Percentiles rank a stretch among this genome's conserved stretches.
These are phyloP conservation scores for Jamesozyma rosinii DNA, from an alignment of 805 yeast species.

Conservation along the genomic window DNA sequence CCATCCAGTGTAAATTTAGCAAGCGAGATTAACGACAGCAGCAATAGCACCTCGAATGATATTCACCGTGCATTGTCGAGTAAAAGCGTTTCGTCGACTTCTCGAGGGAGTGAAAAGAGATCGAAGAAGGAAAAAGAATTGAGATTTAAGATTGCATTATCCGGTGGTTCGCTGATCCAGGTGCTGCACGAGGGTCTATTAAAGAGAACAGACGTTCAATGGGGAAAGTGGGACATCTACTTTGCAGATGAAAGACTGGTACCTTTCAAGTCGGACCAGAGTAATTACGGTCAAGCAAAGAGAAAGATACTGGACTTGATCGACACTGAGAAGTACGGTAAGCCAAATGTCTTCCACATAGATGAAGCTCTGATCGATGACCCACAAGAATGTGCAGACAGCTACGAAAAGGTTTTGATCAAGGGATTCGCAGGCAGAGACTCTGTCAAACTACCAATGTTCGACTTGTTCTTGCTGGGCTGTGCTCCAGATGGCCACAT, in stretches of 20 bases:
- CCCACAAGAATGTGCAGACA: slow-evolving; percentile 90
- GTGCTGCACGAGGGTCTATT: slow-evolving; percentile 82
- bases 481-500: slow-evolving; percentile 99
- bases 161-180: slow-evolving; percentile 86
- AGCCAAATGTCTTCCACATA: slow-evolving; percentile 75
- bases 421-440: slow-evolving; percentile 92
- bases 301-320: slow-evolving; percentile 63
- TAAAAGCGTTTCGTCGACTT: slow-evolving; percentile 13
- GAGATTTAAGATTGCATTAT: slow-evolving; percentile 80
- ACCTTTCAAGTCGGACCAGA: slow-evolving; percentile 70
- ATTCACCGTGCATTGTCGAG: slow-evolving; percentile 16
- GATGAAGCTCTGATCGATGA: slow-evolving; percentile 66
- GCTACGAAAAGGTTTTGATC: slow-evolving; percentile 77
- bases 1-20: slow-evolving; percentile 14
- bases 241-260: slow-evolving; percentile 95
- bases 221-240: slow-evolving; percentile 93
- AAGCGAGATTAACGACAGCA: slow-evolving; percentile 1
- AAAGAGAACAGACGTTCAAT: slow-evolving; percentile 64
- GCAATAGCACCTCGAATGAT: slow-evolving; percentile 6
- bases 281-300: slow-evolving; percentile 86
- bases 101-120: slow-evolving; percentile 1
- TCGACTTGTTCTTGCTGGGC: slow-evolving; percentile 82
- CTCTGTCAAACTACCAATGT: slow-evolving; percentile 89
- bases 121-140: slow-evolving; percentile 41
- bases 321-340: slow-evolving; percentile 28